Conservation (phyloP, 352 stramenopile species). For the Phytophthora pini region DNA sequence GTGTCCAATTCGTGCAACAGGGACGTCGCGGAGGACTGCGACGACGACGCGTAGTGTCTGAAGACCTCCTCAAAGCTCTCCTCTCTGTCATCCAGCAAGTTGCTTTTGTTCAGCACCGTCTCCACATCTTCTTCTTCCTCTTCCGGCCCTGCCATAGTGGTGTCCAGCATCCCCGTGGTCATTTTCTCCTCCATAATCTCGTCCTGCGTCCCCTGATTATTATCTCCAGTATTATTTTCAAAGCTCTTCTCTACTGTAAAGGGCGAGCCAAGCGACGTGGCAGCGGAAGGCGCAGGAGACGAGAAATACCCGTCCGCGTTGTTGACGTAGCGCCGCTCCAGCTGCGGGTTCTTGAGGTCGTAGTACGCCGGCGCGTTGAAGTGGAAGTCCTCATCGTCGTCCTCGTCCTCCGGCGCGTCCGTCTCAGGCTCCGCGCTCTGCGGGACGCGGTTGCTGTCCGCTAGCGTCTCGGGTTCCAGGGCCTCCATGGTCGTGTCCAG, state of each 20-base stretch:
- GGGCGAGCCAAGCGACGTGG: slow-evolving; percentile 18
- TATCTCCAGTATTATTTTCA: too few relatives aligned
- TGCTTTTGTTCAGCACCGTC: slow-evolving; percentile 38
- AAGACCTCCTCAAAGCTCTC: slow-evolving; percentile 70
- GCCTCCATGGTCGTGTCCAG: slow-evolving; percentile 54
- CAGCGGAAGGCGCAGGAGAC: slow-evolving; percentile 27
- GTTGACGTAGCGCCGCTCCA: slow-evolving; percentile 83
- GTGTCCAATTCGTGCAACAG: slow-evolving; percentile 49
- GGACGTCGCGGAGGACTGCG: slow-evolving; percentile 51
- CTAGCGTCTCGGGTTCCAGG: slow-evolving; percentile 19
- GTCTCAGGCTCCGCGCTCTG: slow-evolving; percentile 38
- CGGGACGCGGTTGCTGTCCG: slow-evolving; percentile 21
- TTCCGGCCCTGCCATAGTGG: slow-evolving; percentile 36
- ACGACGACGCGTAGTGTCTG: slow-evolving; percentile 62
- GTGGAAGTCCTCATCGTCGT: slow-evolving; percentile 72
- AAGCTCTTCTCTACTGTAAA: slow-evolving; percentile 11
- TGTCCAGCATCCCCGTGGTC: slow-evolving; percentile 48
- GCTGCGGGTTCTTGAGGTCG: slow-evolving; percentile 76
- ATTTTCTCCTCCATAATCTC: slow-evolving; percentile 54
- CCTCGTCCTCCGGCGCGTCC: slow-evolving; percentile 31
- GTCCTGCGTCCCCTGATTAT: slow-evolving; percentile 31
- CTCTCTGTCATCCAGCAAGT: slow-evolving; percentile 45
- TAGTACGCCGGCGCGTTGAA: slow-evolving; percentile 88
- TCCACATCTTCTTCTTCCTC: slow-evolving; percentile 28
- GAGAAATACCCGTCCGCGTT: slow-evolving; percentile 89